Base-by-base conservation (phyloP, 352 stramenopile species). In the Blastocystis sp. region DNA sequence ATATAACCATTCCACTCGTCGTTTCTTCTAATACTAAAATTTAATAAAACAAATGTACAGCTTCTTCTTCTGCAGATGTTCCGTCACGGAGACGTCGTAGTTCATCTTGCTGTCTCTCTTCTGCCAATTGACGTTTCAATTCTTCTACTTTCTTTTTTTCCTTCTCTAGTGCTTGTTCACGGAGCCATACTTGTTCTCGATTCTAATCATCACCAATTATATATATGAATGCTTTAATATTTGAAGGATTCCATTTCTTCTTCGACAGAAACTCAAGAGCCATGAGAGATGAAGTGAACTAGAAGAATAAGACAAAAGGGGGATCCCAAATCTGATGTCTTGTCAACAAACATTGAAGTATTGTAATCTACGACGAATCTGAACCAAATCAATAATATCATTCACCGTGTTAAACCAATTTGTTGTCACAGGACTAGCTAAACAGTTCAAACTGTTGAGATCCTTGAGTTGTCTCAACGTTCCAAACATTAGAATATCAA, bases 231-330 rank as follows among this genome's bases (percentile, higher is more conserved):
- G 74, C 77, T 27, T 87, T 87, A n/a, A 54, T 63, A 74, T 87
- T 87, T 4, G 59, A 51, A 16, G 77, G 77, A 51, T 87, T 87
- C 77, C 77, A 87, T 27, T 63, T 58, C 57, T 87, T 87, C 65
- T 87, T 87, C 46, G 77, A 66, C 52, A 87, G 56, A 77, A 87
- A 87, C 49, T 87, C 77, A 29, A 87, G 49, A 51, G 77, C 71
- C 71, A 83, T 83, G 9, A 6, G 29, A 65, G 19, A 49, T 46
- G 32, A 83, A 65, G 43, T 16, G 16, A 51, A 24, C 39, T 9
- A 46, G 39, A 46, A 46, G 39, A 46, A 46, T 46, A 9, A 46
- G 9, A 46, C 39, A 46, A 9, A 46, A 46, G 39, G 39, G 39
- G 39, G 39, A 46, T 46, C 39, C 39, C 39, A 3, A 61, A 74